Conservation (phyloP, 2,329 filamentous ascomycete genomes). For the Trichoderma harzianum region DNA sequence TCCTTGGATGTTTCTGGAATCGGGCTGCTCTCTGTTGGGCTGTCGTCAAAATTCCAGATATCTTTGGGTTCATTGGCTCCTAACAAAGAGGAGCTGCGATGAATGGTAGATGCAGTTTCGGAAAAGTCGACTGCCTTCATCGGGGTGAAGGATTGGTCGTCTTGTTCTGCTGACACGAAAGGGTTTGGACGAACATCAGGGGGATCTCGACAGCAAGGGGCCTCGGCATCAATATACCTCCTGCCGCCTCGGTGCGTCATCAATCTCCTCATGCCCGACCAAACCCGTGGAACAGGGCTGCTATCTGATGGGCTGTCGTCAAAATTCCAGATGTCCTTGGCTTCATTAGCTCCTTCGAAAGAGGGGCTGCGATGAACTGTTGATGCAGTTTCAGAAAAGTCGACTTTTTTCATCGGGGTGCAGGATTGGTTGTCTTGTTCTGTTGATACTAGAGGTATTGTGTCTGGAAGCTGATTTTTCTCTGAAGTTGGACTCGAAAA, state of each 20-base stretch:
- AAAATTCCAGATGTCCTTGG: constrained; percentile 22
- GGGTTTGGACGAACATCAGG: background rate
- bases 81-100: constrained; percentile 31
- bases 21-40: constrained; percentile 13
- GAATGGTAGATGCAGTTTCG: constrained; percentile 34
- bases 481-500: constrained; percentile 30
- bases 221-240: background rate
- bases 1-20: background rate
- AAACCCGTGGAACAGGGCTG: background rate
- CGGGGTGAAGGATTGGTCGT: background rate
- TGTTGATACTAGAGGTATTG: constrained; percentile 14
- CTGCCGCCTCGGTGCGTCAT: background rate
- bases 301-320: constrained; percentile 14
- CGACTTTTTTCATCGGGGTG: constrained; percentile 19
- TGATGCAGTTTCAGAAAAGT: constrained; percentile 37
- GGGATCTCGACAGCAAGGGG: background rate
- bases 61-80: constrained; percentile 15
- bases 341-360: constrained; percentile 11
- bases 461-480: constrained; percentile 31
- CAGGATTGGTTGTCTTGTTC: background rate
- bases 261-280: background rate
- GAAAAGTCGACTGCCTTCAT: constrained; percentile 31
- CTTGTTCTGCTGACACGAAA: no score
- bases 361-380: constrained; percentile 33
- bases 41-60: constrained; percentile 22